Conservation (phyloP, 352 stramenopile species). For the Pythium aphanidermatum region DNA sequence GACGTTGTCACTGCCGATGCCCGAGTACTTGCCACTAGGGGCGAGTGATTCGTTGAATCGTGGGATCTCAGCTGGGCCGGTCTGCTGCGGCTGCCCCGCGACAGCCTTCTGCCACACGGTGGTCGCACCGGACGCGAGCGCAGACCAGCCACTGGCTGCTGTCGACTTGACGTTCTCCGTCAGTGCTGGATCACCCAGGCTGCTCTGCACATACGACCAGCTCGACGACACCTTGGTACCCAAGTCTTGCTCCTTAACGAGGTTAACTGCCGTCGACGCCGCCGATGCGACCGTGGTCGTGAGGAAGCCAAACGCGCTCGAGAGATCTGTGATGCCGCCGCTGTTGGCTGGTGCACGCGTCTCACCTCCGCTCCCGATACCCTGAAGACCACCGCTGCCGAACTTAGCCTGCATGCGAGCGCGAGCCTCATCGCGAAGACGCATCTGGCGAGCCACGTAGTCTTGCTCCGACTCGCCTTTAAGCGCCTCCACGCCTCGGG, state of each 20-base stretch:
- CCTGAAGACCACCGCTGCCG: conserved; percentile 62
- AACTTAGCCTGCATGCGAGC: conserved; percentile 82
- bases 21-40: conserved; percentile 57
- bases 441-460: conserved; percentile 67
- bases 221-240: conserved; percentile 69
- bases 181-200: conserved; percentile 62
- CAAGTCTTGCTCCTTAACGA: conserved; percentile 75
- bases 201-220: conserved; percentile 74
- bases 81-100: conserved; percentile 6
- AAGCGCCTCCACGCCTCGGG: conserved; percentile 69
- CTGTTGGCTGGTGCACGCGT: conserved; percentile 31
- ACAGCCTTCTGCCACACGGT: conserved; percentile 48
- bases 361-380: conserved; percentile 69
- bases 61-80: conserved; percentile 32
- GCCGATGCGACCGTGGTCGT: conserved; percentile 64
- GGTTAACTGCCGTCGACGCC: conserved; percentile 50
- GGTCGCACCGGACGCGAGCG: conserved; percentile 56
- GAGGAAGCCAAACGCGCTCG: conserved; percentile 67
- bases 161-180: conserved; percentile 78
- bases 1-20: conserved; percentile 39
- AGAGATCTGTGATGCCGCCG: conserved; percentile 47
- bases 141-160: conserved; percentile 66
- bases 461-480: conserved; percentile 76
- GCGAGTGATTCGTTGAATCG: conserved; percentile 51
- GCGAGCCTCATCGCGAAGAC: conserved; percentile 64